Base-by-base conservation (phyloP, 2,329 filamentous ascomycete species). In the Epichloe brachyelytri region DNA sequence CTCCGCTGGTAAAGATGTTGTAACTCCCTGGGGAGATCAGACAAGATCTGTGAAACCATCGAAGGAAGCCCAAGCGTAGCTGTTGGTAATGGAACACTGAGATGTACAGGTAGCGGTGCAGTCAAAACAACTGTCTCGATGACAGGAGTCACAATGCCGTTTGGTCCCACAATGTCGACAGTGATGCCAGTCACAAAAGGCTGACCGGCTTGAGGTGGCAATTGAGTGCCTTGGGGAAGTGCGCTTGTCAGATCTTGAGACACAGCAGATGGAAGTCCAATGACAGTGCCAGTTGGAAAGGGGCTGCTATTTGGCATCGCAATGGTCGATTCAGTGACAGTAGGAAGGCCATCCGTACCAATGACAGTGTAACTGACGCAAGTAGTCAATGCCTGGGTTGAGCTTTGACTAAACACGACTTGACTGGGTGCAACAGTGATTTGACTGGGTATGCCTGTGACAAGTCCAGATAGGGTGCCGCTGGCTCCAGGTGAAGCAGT, bases 71-170 rank as follows among this genome's bases (percentile, higher is more conserved):
- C 57, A 20, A 58, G 15, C 2, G 54, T 57, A 10, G 55, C 54
- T 2, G 45, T 49, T 7, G 56, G 55, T 12, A 55, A 38, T 39
- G 54, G 51, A 39, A 38, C 52, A 49, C 51, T 50, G 12, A 20
- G 17, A n/a, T 41, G 45, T 22, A 22, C 45, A 30, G 41, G 10
- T 33, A 14, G 38, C 38, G 51, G 45, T 41, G 58, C 53, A 8
- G 59, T 57, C 34, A 59, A 47, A 22, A 62, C 53, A 34, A 63
- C 38, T 5, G 61, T 63, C 51, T 62, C 57, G 34, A 61, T 50
- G 14, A 62, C 58, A 22, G 65, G 57, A 14, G 66, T 67, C 2
- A 56, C 54, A 14, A 60, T 51, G 14, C 65, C 65, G 54, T 68
- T 59, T 5, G 61, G 55, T 11, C 66, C 65, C 14, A 67, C 50